Evolutionary conservation across 176 grass and related monocot genomes (phyloP).

Genomic region (Aegilops speltoides): DNA sequence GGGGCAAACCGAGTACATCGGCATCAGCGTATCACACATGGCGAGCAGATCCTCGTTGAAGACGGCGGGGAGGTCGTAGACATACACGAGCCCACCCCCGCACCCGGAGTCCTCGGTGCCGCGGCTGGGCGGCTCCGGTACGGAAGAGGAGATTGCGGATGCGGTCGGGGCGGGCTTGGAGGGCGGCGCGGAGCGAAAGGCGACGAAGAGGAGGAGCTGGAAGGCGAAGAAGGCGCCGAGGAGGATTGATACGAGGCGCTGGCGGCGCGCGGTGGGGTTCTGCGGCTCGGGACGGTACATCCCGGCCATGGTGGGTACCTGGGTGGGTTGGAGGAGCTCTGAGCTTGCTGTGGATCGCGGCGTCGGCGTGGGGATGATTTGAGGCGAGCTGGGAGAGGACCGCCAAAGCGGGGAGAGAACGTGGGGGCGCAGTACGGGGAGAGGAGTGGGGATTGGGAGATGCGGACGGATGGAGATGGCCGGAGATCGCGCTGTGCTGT

Average conservation of each 20-base stretch:
- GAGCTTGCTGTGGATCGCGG: background rate
- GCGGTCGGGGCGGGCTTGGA: background rate
- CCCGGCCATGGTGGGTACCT: constrained; percentile 8
- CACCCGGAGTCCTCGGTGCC: constrained; percentile 25
- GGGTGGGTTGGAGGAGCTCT: background rate
- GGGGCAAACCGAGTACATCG: constrained; percentile 58
- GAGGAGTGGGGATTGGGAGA: background rate
- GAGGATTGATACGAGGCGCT: constrained; percentile 37
- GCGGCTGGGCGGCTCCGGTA: background rate
- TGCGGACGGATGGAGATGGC: background rate
- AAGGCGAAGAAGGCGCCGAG: constrained; percentile 48
- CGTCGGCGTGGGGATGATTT: background rate
- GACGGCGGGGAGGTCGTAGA: constrained; percentile 62
- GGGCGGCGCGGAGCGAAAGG: constrained; percentile 32
- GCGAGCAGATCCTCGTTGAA: constrained; percentile 74
- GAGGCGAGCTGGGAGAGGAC: constrained; percentile 12
- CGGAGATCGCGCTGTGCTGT: constrained; percentile 20
- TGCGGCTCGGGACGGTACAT: constrained; percentile 27
- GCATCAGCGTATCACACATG: constrained; percentile 44
- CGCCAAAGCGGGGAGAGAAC: constrained; percentile 18
- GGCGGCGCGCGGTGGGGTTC: constrained; percentile 27
- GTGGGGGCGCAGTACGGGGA: constrained; percentile 26
- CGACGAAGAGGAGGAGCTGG: constrained; percentile 61
- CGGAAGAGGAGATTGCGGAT: background rate
- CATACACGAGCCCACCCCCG: constrained; percentile 57